Base-by-base conservation (phyloP, 2,329 filamentous ascomycete genomes). In the Anthostomella pinea region DNA sequence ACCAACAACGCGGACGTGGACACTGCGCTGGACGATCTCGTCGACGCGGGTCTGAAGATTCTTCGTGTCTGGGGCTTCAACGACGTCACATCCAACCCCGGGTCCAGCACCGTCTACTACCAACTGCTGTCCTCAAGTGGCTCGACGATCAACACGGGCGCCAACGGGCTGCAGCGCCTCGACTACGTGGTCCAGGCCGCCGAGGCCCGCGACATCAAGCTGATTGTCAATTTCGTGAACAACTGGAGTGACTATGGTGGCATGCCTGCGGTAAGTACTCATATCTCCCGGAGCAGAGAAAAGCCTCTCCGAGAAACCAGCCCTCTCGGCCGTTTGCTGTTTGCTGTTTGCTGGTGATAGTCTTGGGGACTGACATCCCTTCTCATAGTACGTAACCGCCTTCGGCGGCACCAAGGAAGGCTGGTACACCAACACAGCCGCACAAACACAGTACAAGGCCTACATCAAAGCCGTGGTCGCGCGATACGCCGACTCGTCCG, bases 221-320 rank as follows among this genome's bases (percentile, higher is more conserved):
- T 84, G 5, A 80, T 85, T 43, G 73, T 81, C 53, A 74, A 77
- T 48, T 77, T 83, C 27, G 77, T 84, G 37, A 85, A 85, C 62
- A 78, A 85, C 62, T 86, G 81, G 80, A 67, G 66, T 29, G 82
- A 85, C 52, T 84, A 82, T 20, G 81, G 80, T 13, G 81, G 81
- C 20, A 84, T 84, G 54, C 64, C 66, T 10, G 75, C 77, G 32
- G 53, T 56, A 27, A 50, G 52, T 52, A 11, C 8, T 18, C 8
- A 20, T 28, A 13, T 19, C 23, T 19, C 19, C 11, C n/a, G n/a
- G n/a, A n/a, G n/a, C n/a, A n/a, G n/a, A n/a, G n/a, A n/a, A n/a
- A n/a, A n/a, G n/a, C n/a, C n/a, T n/a, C n/a, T n/a, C n/a, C n/a
- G n/a, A n/a, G n/a, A n/a, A n/a, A n/a, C n/a, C n/a, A n/a, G n/a